These are phyloP conservation scores for Saccharomycopsis sp. DNA, from an alignment of 805 yeast genomes.

Conservation along the genomic window DNA sequence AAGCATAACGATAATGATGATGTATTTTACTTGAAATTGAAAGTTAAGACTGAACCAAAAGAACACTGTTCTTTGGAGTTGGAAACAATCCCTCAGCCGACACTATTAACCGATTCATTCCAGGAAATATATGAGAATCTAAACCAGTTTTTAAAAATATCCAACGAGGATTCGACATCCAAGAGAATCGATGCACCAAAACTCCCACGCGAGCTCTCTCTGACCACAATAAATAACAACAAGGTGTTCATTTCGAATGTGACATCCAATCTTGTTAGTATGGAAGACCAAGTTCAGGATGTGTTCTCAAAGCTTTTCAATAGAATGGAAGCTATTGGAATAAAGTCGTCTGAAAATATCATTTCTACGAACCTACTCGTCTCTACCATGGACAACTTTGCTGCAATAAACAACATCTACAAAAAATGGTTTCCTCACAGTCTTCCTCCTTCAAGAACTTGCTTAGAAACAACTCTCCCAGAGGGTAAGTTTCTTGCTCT, in stretches of 20 bases:
- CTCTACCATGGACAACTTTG: constrained; percentile 59
- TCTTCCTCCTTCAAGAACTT: constrained; percentile 84
- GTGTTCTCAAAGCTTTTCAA: constrained; percentile 40
- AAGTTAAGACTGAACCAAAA: constrained; percentile 38
- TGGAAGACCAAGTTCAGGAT: constrained; percentile 41
- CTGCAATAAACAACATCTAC: constrained; percentile 55
- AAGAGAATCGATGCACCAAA: background rate
- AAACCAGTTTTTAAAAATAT: background rate
- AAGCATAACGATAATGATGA: constrained; percentile 50
- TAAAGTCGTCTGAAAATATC: constrained; percentile 19
- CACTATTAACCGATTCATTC: constrained; percentile 37
- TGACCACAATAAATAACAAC: background rate
- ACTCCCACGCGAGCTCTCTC: background rate
- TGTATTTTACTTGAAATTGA: constrained; percentile 58
- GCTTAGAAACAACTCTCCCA: constrained; percentile 59
- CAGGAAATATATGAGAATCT: constrained; percentile 27
- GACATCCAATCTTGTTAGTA: constrained; percentile 21
- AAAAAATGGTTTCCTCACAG: constrained; percentile 46
- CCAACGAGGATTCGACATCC: background rate
- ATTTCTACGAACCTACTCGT: constrained; percentile 43
- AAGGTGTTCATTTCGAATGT: constrained; percentile 41
- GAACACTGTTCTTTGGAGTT: constrained; percentile 22
- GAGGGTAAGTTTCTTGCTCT: constrained; percentile 39
- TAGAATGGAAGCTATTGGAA: constrained; percentile 27
- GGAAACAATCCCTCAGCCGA: constrained; percentile 23